Percentiles rank a stretch among this genome's conserved stretches.
Evolutionary conservation across 2,329 filamentous ascomycete genomes (phyloP).

Genomic region (Alternaria sp.): DNA sequence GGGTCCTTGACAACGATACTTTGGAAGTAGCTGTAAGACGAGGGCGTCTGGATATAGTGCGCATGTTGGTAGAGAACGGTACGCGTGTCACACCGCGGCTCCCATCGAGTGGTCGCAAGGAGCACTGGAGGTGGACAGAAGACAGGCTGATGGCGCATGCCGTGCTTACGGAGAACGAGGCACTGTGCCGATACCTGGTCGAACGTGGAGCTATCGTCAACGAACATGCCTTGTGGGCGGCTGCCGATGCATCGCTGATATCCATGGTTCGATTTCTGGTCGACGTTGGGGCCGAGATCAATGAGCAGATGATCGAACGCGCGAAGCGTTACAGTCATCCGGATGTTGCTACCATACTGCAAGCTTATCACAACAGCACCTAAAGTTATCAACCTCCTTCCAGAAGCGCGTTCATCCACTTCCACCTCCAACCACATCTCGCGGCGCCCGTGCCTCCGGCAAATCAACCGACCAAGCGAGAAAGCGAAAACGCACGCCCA

Average conservation of each 20-base stretch:
- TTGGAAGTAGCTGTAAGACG: neutral
- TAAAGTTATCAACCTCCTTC: neutral
- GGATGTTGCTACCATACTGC: neutral
- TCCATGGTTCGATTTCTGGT: neutral
- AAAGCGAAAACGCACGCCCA: neutral
- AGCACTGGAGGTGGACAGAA: neutral
- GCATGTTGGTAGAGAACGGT: constrained; percentile 6
- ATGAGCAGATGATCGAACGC: neutral
- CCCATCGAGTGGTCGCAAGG: neutral
- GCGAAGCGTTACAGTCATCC: neutral
- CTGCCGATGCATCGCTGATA: neutral
- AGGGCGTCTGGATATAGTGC: constrained; percentile 11
- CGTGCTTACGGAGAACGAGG: neutral
- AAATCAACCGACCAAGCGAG: neutral
- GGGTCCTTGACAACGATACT: neutral
- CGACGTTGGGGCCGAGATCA: neutral
- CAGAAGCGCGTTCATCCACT: neutral
- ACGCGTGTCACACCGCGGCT: neutral
- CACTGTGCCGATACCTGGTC: neutral
- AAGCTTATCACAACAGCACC: neutral
- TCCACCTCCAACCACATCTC: neutral
- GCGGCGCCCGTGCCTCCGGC: neutral
- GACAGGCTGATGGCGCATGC: neutral
- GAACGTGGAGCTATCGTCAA: neutral
- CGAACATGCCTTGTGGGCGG: neutral